These are phyloP conservation scores for Leishmania major DNA, from an alignment of 208 protist genomes.

Conservation along the genomic window DNA sequence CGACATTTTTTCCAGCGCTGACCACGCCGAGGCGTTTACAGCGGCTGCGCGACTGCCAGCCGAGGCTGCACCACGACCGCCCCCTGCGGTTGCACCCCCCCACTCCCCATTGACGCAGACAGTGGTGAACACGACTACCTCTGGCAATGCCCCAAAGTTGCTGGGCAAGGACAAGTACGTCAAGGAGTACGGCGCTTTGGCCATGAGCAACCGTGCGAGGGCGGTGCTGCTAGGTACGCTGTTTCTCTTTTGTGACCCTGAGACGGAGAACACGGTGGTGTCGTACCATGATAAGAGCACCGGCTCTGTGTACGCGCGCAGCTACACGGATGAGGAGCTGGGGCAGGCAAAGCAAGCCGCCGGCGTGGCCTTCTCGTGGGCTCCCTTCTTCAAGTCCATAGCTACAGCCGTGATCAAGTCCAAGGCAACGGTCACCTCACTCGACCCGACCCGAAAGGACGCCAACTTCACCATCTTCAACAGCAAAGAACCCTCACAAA, in stretches of 20 bases:
- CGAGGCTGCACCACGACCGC: background rate
- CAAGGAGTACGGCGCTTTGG: constrained; percentile 75
- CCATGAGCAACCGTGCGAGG: constrained; percentile 61
- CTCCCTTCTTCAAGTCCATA: constrained; percentile 88
- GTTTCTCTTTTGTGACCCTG: constrained; percentile 66
- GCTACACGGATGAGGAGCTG: constrained; percentile 74
- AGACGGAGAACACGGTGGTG: constrained; percentile 59
- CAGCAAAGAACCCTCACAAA: constrained; percentile 56
- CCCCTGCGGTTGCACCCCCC: background rate
- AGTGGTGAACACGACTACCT: background rate
- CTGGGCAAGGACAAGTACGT: constrained; percentile 88
- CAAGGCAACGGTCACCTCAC: constrained; percentile 48
- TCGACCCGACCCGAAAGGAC: constrained; percentile 32
- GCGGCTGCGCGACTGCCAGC: background rate
- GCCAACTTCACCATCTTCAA: constrained; percentile 66
- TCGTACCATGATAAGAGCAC: constrained; percentile 60
- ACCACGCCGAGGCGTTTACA: background rate
- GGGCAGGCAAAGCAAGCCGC: constrained; percentile 51
- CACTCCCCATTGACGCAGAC: background rate
- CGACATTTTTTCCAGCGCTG: background rate
- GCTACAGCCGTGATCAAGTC: constrained; percentile 75
- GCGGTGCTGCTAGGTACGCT: constrained; percentile 40
- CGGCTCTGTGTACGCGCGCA: constrained; percentile 58
- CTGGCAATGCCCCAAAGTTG: constrained; percentile 22
- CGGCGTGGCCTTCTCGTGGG: constrained; percentile 64